Base-by-base conservation (phyloP, 805 yeast species). In the Candida corydali region DNA sequence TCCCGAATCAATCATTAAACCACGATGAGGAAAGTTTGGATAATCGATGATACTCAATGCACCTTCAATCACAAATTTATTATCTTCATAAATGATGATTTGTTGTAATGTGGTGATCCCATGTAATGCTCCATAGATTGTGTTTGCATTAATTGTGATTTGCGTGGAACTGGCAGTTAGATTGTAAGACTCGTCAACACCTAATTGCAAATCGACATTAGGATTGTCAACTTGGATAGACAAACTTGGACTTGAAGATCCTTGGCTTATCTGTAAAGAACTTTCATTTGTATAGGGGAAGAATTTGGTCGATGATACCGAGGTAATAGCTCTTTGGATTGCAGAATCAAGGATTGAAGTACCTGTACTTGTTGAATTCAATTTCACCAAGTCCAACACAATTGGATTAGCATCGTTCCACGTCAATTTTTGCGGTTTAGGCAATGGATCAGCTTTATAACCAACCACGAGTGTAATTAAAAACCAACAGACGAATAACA, bases 81-180 rank as follows among this genome's bases (percentile, higher is more conserved):
- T 52, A 17, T 16, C 22, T 5, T 29, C 5, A 30, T 51, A 54
- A 11, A 62, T 39, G n/a, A 67, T 45, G 18, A 68, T 32, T 44
- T 68, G 73, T 37, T 65, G 65, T 23, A 67, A 46, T 2, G 74
- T 67, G 5, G 58, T 50, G 26, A 68, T 53, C 0, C 63, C 70
- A 42, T 65, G 60, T 31, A 68, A 47, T 2, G 64, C 70, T 9
- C 73, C 74, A 70, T 70, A 67, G 5, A 53, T 43, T 2, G 70
- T 66, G 14, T 29, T 45, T 4, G 71, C 59, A 2, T 29, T 36
- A 25, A 66, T 56, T 8, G 27, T 22, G 17, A 65, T 46, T 16
- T 39, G 37, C 9, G 24, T 28, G 11, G 24, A 27, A 12, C 23
- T 37, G 3, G 57, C 44, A 3, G 32, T 27, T 32, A 66, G 37